Evolutionary conservation across 2,329 filamentous ascomycete species (phyloP).

Genomic region (Penicillium sp.): DNA sequence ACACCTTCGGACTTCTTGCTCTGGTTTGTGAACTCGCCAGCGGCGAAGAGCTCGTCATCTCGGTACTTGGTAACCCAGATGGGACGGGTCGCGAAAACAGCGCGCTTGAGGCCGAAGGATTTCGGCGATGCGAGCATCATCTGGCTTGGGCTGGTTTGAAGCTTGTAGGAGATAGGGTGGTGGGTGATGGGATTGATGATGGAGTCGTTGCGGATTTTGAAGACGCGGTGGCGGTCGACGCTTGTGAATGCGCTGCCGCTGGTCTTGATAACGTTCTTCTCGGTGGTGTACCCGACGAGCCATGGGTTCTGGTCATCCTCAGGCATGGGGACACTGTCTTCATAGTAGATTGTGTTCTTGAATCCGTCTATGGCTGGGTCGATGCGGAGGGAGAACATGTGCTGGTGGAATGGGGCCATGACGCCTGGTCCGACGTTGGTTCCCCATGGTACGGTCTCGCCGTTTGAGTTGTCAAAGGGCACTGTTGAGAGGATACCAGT

Average conservation of each 20-base stretch:
- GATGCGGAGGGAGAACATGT: slow-evolving; percentile 67
- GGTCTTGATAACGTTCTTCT: slow-evolving; percentile 48
- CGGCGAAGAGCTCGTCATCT: slow-evolving; percentile 53
- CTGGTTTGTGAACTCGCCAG: slow-evolving; percentile 52
- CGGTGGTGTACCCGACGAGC: slow-evolving; percentile 59
- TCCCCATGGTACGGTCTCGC: slow-evolving; percentile 61
- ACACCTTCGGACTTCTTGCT: slow-evolving; percentile 54
- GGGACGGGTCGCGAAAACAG: slow-evolving; percentile 52
- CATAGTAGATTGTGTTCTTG: slow-evolving; percentile 53
- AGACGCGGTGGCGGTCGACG: slow-evolving; percentile 47
- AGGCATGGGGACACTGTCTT: slow-evolving; percentile 53
- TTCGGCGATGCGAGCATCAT: slow-evolving; percentile 48
- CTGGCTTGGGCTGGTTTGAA: slow-evolving; percentile 48
- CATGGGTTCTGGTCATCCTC: slow-evolving; percentile 57
- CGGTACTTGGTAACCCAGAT: slow-evolving; percentile 54
- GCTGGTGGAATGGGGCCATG: slow-evolving; percentile 68
- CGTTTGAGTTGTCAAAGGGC: slow-evolving; percentile 60
- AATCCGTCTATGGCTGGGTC: slow-evolving; percentile 60
- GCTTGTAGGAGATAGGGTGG: slow-evolving; percentile 50
- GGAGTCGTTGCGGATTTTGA: slow-evolving; percentile 52
- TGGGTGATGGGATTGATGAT: slow-evolving; percentile 46
- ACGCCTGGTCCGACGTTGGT: slow-evolving; percentile 68
- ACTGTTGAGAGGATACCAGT: slow-evolving; percentile 66
- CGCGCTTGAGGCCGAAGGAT: slow-evolving; percentile 46
- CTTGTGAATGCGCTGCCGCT: slow-evolving; percentile 54